Evolutionary conservation across 2,329 filamentous ascomycete species (phyloP).

Genomic region (Diaporthe eres): DNA sequence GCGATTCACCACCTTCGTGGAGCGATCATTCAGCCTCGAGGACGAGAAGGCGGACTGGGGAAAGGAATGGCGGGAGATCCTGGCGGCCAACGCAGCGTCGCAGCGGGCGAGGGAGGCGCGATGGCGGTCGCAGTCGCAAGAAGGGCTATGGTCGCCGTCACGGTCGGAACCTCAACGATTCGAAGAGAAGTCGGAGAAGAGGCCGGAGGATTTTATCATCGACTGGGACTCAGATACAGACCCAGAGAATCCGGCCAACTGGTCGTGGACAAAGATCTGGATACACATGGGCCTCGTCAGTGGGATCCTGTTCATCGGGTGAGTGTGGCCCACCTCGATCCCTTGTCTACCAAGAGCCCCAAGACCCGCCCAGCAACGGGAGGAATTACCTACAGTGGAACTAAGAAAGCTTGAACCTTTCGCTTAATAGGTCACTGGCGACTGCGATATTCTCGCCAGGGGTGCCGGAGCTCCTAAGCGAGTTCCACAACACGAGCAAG

Average conservation of each 20-base stretch:
- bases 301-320: not conserved
- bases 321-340: not conserved
- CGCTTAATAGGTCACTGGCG: not conserved
- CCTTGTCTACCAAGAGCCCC: slow-evolving; percentile 6
- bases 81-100: not conserved
- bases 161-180: not conserved
- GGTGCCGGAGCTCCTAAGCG: slow-evolving; percentile 72
- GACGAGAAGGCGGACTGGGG: not conserved
- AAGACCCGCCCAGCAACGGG: slow-evolving; percentile 7
- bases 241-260: slow-evolving; percentile 13
- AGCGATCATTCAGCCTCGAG: slow-evolving; percentile 23
- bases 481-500: slow-evolving; percentile 68
- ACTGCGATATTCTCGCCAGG: slow-evolving; percentile 75
- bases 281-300: slow-evolving; percentile 11
- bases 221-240: slow-evolving; percentile 5
- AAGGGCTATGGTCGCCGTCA: not conserved
- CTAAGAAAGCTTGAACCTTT: slow-evolving; percentile 4
- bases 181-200: not conserved
- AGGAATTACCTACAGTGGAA: not conserved
- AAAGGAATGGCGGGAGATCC: not conserved
- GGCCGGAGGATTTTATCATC: not conserved
- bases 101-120: not conserved
- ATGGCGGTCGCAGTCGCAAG: not conserved
- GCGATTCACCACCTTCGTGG: slow-evolving; percentile 29
- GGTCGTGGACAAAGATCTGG: slow-evolving; percentile 15